Conservation (phyloP, 2,329 filamentous ascomycete genomes). For the Ophiocordyceps camponoti-floridani region DNA sequence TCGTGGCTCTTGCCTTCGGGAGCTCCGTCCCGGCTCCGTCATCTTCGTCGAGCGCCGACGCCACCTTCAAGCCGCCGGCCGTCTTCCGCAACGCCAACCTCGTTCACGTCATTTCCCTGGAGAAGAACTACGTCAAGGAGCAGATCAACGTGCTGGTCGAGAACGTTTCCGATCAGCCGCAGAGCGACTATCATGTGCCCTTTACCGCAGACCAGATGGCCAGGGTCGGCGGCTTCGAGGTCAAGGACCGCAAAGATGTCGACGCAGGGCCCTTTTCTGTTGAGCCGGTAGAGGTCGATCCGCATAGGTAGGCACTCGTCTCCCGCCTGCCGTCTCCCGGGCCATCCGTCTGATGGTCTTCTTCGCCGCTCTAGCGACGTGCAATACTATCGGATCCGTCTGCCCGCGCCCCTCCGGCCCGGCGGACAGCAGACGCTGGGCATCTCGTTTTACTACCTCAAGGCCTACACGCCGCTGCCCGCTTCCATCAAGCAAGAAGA, state of each 20-base stretch:
- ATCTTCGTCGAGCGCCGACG: slow-evolving; percentile 38
- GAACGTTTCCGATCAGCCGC: slow-evolving; percentile 62
- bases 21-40: slow-evolving; percentile 14
- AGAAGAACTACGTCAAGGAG: slow-evolving; percentile 84
- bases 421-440: slow-evolving; percentile 69
- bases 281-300: slow-evolving; percentile 47
- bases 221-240: slow-evolving; percentile 72
- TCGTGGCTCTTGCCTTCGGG: slow-evolving; percentile 29
- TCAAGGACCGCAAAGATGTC: slow-evolving; percentile 75
- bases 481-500: slow-evolving; percentile 68
- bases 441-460: slow-evolving; percentile 70
- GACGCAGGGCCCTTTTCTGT: slow-evolving; percentile 49
- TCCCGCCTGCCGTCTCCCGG: neutral
- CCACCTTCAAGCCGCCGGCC: slow-evolving; percentile 66
- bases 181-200: slow-evolving; percentile 81
- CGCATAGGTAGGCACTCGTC: slow-evolving; percentile 29
- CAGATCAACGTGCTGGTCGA: slow-evolving; percentile 87
- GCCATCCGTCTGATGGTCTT: neutral
- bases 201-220: slow-evolving; percentile 63
- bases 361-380: slow-evolving; percentile 33
- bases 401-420: slow-evolving; percentile 59
- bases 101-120: slow-evolving; percentile 75
- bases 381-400: slow-evolving; percentile 71
- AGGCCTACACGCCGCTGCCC: slow-evolving; percentile 64
- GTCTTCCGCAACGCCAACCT: slow-evolving; percentile 91